Evolutionary conservation across 2,329 filamentous ascomycete species (phyloP), one percentile per base, ranked within the genome.

Genomic region (Ophiostoma sp.): DNA sequence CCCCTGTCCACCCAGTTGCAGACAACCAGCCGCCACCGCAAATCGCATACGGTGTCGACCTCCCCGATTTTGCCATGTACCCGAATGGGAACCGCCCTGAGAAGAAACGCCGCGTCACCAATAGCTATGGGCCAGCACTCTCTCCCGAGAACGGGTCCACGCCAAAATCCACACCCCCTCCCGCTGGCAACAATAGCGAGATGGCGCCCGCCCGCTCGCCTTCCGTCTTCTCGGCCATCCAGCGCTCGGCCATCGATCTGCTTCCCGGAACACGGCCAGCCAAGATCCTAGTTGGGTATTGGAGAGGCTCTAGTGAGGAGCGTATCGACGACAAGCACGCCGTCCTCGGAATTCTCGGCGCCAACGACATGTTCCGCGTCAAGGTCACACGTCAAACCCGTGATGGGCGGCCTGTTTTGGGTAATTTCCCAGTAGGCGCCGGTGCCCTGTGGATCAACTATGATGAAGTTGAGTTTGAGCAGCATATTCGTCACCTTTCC

Each of bases 341-440:
- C 0, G 85, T 88, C 0, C 86, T 84, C 67, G 87, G 87, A 3
- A 87, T 89, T 11, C 76, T 89, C 0, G 85, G 85, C 0, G 81
- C 82, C 18, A 87, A 87, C 68, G 85, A 88, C 71, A 87, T 87
- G 82, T 88, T 89, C 74, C 79, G 87, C 0, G 85, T 88, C 67
- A 88, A 88, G 74, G 79, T 89, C 0, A 81, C 85, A 0, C 79
- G 84, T 5, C 81, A 87, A 72, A 88, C 86, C 0, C 82, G 85
- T 3, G 85, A 88, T 72, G 86, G 86, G 2, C 82, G 84, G 0
- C 81, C 80, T 42, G 77, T 86, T 0, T 79, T 84, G 44, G 85
- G 84, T 47, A 88, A 88, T 74, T 88, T 87, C 67, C 87, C 87
- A 0, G 75, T 76, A 2, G 86, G 85, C 1, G 83, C 85, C 1